These are phyloP conservation scores for Hygrophorus pudorinus DNA, from an alignment of 768 basidiomycete species.

Conservation along the genomic window DNA sequence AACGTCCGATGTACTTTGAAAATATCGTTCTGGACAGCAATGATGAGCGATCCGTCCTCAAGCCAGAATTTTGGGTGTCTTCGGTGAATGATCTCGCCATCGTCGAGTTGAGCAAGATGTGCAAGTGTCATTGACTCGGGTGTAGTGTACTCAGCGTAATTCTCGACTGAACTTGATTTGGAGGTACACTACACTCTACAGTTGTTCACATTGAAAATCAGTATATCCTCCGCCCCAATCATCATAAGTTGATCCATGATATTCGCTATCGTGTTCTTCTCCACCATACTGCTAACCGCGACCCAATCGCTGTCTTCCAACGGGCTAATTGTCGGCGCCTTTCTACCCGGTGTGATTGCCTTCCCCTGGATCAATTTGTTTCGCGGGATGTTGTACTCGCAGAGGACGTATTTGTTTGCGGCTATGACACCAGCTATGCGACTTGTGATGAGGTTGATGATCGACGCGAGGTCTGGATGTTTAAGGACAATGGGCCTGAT, in stretches of 20 bases:
- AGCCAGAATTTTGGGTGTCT: constrained; percentile 54
- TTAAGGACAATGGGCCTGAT: constrained; percentile 70
- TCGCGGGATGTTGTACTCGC: constrained; percentile 86
- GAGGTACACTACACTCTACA: constrained; percentile 61
- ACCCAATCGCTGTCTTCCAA: constrained; percentile 84
- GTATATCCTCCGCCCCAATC: constrained; percentile 83
- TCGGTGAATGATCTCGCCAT: too few relatives aligned
- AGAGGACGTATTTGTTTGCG: constrained; percentile 75
- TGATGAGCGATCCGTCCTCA: constrained; percentile 50
- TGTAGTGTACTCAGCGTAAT: too few relatives aligned
- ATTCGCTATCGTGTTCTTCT: constrained; percentile 66
- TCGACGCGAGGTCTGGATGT: constrained; percentile 46
- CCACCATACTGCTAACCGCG: constrained; percentile 87
- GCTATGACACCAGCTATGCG: constrained; percentile 92
- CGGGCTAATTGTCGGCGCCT: constrained; percentile 81
- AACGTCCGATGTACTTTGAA: constrained; percentile 53
- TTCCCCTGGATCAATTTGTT: constrained; percentile 51
- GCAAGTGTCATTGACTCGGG: too few relatives aligned
- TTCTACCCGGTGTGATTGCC: constrained; percentile 74
- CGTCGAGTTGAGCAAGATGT: too few relatives aligned
- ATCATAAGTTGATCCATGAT: constrained; percentile 83
- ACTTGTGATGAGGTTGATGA: constrained; percentile 73
- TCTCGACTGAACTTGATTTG: too few relatives aligned
- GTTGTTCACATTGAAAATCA: constrained; percentile 86
- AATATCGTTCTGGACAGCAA: constrained; percentile 31